Conservation (phyloP, 116 monocot genomes). For the Zostera marina region DNA sequence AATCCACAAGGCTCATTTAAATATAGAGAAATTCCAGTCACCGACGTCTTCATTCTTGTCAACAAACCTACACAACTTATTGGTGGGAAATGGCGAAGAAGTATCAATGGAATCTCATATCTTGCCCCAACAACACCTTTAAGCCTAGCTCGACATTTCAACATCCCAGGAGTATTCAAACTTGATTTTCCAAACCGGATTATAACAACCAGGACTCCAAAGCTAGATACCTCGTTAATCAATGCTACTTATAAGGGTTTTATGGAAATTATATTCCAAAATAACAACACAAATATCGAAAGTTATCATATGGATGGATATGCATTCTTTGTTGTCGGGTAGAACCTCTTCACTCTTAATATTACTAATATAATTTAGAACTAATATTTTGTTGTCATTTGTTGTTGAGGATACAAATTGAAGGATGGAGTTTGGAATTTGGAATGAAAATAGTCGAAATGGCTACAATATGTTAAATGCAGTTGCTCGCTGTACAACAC, state of each 20-base stretch:
- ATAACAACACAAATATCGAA: conserved; percentile 59
- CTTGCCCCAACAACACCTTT: conserved; percentile 73
- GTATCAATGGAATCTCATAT: conserved; percentile 90
- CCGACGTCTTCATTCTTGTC: conserved; percentile 59
- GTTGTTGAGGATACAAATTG: background rate
- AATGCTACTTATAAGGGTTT: conserved; percentile 87
- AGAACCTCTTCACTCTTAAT: background rate
- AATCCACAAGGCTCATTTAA: conserved; percentile 93
- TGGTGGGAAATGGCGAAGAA: conserved; percentile 41
- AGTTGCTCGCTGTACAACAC: conserved; percentile 87
- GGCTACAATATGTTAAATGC: conserved; percentile 96
- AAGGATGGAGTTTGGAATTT: conserved; percentile 90
- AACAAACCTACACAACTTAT: conserved; percentile 55
- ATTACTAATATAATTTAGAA: background rate
- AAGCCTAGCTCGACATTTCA: conserved; percentile 75
- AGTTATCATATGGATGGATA: conserved; percentile 93
- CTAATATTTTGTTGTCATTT: background rate
- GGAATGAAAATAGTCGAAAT: conserved; percentile 93
- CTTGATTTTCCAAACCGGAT: conserved; percentile 68
- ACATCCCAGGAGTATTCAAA: conserved; percentile 81
- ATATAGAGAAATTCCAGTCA: conserved; percentile 82
- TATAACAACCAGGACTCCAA: conserved; percentile 54
- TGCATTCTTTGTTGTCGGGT: conserved; percentile 99
- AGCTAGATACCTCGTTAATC: conserved; percentile 77
- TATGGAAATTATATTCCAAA: conserved; percentile 88